Evolutionary conservation across 169 alveolate species (phyloP).

Genomic region (Plasmodium sp.): DNA sequence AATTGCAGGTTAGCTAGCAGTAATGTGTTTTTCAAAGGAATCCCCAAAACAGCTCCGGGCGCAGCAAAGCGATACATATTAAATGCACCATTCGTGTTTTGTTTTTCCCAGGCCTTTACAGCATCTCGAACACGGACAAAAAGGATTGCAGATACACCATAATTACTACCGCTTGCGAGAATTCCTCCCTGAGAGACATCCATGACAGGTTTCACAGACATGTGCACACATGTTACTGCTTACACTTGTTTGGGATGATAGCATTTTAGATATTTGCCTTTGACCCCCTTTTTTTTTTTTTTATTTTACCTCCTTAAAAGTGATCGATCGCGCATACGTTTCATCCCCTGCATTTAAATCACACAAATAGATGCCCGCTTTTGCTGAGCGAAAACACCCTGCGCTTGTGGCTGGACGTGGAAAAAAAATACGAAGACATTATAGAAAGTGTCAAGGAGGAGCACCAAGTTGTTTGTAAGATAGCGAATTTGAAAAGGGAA

Average conservation of each 20-base stretch:
- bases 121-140: constrained; percentile 3
- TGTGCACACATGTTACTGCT: neutral
- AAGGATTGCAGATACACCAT: constrained; percentile 22
- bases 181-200: constrained; percentile 19
- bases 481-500: neutral
- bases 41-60: neutral
- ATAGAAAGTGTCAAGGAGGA: constrained; percentile 37
- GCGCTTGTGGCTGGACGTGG: constrained; percentile 14
- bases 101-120: constrained; percentile 21
- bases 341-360: neutral
- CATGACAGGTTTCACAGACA: constrained; percentile 33
- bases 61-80: neutral
- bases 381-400: constrained; percentile 26
- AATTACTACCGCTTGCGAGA: constrained; percentile 33
- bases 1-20: constrained; percentile 44
- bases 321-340: neutral
- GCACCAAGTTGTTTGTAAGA: constrained; percentile 17
- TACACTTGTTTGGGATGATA: neutral
- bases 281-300: neutral
- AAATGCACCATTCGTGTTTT: neutral
- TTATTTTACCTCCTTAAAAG: neutral
- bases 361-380: constrained; percentile 27
- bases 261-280: neutral
- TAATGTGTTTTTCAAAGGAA: neutral
- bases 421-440: constrained; percentile 35